phyloP scores from a whole-genome alignment of 2,329 filamentous ascomycete genomes.

The Didymella keratinophila region DNA sequence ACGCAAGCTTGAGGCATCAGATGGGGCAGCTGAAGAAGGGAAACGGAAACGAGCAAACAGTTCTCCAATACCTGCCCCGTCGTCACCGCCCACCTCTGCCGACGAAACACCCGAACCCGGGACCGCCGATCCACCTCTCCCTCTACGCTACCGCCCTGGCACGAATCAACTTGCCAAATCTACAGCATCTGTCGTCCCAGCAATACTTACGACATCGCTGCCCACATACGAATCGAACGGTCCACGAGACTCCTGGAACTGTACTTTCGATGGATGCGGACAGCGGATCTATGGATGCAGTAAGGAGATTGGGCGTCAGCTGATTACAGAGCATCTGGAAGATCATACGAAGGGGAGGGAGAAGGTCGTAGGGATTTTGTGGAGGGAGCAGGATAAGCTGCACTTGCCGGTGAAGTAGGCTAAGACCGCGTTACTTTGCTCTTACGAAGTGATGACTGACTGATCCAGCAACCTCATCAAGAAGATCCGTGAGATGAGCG shows the following conservation, averaged over 20 bases:
- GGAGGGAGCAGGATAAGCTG: constrained; percentile 58
- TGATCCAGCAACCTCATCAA: constrained; percentile 54
- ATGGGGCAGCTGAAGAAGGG: constrained; percentile 24
- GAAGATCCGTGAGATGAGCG: constrained; percentile 54
- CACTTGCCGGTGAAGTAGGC: constrained; percentile 53
- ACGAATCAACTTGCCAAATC: constrained; percentile 15
- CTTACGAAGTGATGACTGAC: constrained; percentile 24
- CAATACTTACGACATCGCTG: constrained; percentile 41
- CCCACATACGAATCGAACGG: constrained; percentile 55
- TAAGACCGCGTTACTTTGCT: too few species aligned
- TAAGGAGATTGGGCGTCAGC: constrained; percentile 61
- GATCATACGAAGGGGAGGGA: constrained; percentile 66
- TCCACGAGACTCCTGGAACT: constrained; percentile 71
- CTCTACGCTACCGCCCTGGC: constrained; percentile 35
- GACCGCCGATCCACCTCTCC: constrained; percentile 32
- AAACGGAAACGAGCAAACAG: constrained; percentile 43
- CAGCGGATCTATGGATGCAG: constrained; percentile 71
- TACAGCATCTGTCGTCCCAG: constrained; percentile 16
- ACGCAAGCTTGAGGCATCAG: constrained; percentile 35
- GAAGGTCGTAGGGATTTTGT: constrained; percentile 60
- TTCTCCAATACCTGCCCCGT: constrained; percentile 25
- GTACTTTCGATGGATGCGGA: constrained; percentile 68
- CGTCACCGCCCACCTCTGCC: constrained; percentile 31
- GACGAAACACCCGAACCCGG: constrained; percentile 27
- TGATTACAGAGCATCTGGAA: constrained; percentile 68